Base-by-base conservation (phyloP, 371 early-diverging fungal species). In the Capillidium rhysosporum region DNA sequence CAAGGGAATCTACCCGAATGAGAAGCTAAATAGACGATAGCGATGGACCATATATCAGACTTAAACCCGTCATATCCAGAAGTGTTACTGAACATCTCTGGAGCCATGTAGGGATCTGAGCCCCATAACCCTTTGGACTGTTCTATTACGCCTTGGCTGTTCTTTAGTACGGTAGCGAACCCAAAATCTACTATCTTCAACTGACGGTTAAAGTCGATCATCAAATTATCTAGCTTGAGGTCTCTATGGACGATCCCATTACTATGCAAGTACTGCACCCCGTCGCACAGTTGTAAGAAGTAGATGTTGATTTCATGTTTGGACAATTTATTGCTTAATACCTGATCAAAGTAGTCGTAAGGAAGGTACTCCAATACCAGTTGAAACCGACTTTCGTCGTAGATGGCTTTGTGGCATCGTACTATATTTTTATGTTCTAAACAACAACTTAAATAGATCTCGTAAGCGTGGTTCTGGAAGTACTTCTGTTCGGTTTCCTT, bases 111-210 rank as follows among this genome's bases (percentile, higher is more conserved):
- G 16, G 92, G 90, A 41, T 85, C 84, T 5, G 85, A 84, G 8
- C 93, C 92, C 52, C 75, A 82, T 24, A 84, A 67, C n/a, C 89
- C 90, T 56, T 59, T 67, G 21, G 58, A 60, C 14, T 18, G 31
- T 23, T n/a, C n/a, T 12, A 18, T 23, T 8, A 16, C 38, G 12
- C 26, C 14, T 7, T 28, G 34, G 9, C 1, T 18, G 3, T 25
- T 67, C 76, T 78, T 69, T 70, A 72, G 9, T 76, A 77, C 62
- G 76, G 58, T 24, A n/a, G 88, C 80, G 40, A 82, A 84, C 12
- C 96, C 92, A 75, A 93, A 93, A 63, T 95, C 96, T 31, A 86
- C 84, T 45, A 93, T 80, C 62, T 92, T 92, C 49, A 92, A 65
- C 5, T 77, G 72, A 4, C 83, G 78, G 14, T 60, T 61, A 51